Conservation (phyloP, 805 yeast species). For the Candida odintsovae region DNA sequence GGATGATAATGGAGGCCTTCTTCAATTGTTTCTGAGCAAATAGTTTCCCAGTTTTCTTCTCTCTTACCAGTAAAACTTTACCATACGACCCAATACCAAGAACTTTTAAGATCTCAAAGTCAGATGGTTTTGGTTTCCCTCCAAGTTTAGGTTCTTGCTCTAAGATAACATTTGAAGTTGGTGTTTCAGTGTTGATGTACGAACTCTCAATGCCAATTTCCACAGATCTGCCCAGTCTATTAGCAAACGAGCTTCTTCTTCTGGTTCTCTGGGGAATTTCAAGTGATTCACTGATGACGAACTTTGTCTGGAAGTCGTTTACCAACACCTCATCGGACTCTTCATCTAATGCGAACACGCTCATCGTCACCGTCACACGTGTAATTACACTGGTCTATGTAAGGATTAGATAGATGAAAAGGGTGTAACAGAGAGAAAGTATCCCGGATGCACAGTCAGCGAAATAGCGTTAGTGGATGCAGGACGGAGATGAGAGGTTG, state of each 20-base stretch:
- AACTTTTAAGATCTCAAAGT: conserved; percentile 71
- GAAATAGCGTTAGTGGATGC: no score
- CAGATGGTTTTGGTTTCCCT: conserved; percentile 31
- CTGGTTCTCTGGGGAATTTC: conserved; percentile 13
- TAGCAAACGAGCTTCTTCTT: conserved; percentile 19
- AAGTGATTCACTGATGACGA: conserved; percentile 14
- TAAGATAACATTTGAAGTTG: not conserved
- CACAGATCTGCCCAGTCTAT: conserved; percentile 41
- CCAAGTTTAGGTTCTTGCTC: not conserved
- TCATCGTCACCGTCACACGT: conserved; percentile 13
- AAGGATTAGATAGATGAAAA: no score
- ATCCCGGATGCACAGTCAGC: no score
- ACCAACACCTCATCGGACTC: conserved; percentile 11
- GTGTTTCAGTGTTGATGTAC: conserved; percentile 19
- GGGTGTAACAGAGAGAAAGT: no score
- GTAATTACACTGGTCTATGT: no score
- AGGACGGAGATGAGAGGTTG: no score
- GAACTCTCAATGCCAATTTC: conserved; percentile 41
- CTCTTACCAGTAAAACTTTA: conserved; percentile 73
- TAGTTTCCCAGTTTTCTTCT: conserved; percentile 51
- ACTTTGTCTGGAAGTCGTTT: conserved; percentile 15
- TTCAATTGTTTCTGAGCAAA: conserved; percentile 84
- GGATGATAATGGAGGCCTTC: conserved; percentile 72
- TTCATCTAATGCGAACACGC: conserved; percentile 21
- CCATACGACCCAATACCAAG: conserved; percentile 89